Evolutionary conservation across 805 yeast genomes (phyloP).

Genomic region (Suhomyces kilbournensis): DNA sequence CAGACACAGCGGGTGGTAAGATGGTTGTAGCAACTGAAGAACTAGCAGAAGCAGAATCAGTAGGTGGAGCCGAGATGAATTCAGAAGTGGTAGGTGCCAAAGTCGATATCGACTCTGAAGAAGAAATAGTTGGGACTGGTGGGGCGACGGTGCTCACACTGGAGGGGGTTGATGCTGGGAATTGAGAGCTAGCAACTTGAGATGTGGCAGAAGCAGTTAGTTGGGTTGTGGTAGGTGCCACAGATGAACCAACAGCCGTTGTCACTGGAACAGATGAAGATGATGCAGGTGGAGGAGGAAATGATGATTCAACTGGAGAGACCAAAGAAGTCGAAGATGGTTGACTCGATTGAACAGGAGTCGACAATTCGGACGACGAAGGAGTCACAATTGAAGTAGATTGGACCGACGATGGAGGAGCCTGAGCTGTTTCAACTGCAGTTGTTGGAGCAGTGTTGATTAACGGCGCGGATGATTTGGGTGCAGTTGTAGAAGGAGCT

Average conservation of each 20-base stretch:
- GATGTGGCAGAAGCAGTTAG: background rate
- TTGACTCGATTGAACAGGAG: background rate
- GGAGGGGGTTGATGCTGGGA: background rate
- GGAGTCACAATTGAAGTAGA: background rate
- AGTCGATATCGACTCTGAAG: background rate
- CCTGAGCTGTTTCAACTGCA: background rate
- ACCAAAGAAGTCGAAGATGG: background rate
- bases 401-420: background rate
- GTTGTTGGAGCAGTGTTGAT: background rate
- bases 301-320: background rate
- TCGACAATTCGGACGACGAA: background rate
- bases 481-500: background rate
- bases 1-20: background rate
- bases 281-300: background rate
- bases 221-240: background rate
- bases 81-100: background rate
- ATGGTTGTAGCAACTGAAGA: background rate
- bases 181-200: background rate
- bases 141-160: background rate
- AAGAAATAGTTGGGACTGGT: background rate
- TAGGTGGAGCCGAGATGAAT: background rate
- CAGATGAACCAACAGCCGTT: background rate
- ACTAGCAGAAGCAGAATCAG: background rate
- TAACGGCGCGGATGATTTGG: background rate
- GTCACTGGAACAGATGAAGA: slow-evolving; percentile 1